Evolutionary conservation across 1,284 basidiomycete species (phyloP).

Genomic region (Vanrija pseudolonga): DNA sequence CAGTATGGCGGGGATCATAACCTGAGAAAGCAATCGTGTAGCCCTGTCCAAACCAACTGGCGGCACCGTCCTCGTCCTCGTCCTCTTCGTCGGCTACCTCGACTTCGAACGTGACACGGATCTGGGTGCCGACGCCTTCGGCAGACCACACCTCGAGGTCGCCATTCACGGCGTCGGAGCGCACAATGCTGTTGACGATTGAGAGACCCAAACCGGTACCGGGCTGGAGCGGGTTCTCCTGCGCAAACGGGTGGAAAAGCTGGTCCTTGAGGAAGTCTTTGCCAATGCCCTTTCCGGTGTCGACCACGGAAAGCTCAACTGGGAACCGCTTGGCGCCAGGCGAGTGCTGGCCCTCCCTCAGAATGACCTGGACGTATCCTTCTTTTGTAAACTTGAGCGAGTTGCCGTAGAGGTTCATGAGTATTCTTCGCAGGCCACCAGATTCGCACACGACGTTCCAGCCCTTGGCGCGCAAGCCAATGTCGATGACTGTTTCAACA

Average conservation of each 20-base stretch:
- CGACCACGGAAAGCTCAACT: conserved; percentile 79
- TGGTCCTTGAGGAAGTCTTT: conserved; percentile 88
- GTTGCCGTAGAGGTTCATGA: conserved; percentile 96
- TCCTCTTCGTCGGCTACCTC: conserved; percentile 51
- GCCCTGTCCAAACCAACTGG: conserved; percentile 41
- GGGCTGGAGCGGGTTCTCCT: conserved; percentile 64
- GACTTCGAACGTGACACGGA: conserved; percentile 79
- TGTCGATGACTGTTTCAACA: conserved; percentile 77
- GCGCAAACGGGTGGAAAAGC: conserved; percentile 94
- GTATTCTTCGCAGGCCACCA: conserved; percentile 81
- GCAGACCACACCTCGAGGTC: conserved; percentile 59
- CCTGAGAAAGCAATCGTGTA: conserved; percentile 67
- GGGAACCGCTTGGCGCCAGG: conserved; percentile 61
- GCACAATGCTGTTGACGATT: conserved; percentile 83
- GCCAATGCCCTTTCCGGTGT: conserved; percentile 90
- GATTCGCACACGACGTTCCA: conserved; percentile 89
- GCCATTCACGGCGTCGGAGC: conserved; percentile 78
- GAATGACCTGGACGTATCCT: conserved; percentile 80
- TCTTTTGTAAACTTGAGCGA: conserved; percentile 89
- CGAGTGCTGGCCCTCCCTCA: conserved; percentile 66
- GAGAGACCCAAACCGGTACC: conserved; percentile 95
- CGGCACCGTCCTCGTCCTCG: background rate
- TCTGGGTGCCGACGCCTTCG: conserved; percentile 88
- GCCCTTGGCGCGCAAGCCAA: conserved; percentile 58
- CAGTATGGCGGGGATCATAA: conserved; percentile 65